Percentiles rank a stretch among this genome's conserved stretches.
Evolutionary conservation across 2,329 filamentous ascomycete genomes (phyloP).

Genomic region (Monilinia laxa): DNA sequence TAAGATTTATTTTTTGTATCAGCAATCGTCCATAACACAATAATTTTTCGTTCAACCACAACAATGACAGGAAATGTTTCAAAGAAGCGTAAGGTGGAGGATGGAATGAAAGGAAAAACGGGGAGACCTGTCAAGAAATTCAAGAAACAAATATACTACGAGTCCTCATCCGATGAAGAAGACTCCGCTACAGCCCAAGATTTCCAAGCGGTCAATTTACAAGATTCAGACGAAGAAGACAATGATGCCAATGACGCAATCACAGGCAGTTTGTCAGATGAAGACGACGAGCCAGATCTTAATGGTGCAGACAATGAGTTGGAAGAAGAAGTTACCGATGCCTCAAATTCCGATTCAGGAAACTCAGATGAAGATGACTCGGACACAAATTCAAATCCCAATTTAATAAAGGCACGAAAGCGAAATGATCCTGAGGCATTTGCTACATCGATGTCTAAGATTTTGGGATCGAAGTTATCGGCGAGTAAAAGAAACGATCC

Average conservation of each 20-base stretch:
- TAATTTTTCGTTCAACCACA: conserved; percentile 19
- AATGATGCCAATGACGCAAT: conserved; percentile 35
- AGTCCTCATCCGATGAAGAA: conserved; percentile 56
- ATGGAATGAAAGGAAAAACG: conserved; percentile 54
- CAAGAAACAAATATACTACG: conserved; percentile 62
- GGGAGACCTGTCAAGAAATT: conserved; percentile 54
- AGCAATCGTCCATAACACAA: neutral
- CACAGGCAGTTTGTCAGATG: conserved; percentile 33
- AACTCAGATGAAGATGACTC: conserved; percentile 39
- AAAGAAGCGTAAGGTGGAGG: conserved; percentile 60
- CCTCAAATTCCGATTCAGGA: conserved; percentile 41
- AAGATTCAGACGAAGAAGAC: conserved; percentile 43
- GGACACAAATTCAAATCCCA: conserved; percentile 45
- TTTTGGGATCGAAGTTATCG: conserved; percentile 85
- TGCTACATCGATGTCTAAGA: conserved; percentile 89
- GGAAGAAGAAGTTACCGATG: conserved; percentile 42
- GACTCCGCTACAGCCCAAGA: conserved; percentile 41
- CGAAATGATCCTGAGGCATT: conserved; percentile 91
- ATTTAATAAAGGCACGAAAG: conserved; percentile 62
- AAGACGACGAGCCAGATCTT: conserved; percentile 32
- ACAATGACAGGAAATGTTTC: conserved; percentile 39
- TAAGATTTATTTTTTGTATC: conserved; percentile 21
- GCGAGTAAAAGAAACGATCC: conserved; percentile 81
- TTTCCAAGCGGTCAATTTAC: conserved; percentile 52
- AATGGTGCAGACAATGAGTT: conserved; percentile 27